Evolutionary conservation across 2,329 filamentous ascomycete species (phyloP).

Genomic region (Aurifilum marmelostoma): DNA sequence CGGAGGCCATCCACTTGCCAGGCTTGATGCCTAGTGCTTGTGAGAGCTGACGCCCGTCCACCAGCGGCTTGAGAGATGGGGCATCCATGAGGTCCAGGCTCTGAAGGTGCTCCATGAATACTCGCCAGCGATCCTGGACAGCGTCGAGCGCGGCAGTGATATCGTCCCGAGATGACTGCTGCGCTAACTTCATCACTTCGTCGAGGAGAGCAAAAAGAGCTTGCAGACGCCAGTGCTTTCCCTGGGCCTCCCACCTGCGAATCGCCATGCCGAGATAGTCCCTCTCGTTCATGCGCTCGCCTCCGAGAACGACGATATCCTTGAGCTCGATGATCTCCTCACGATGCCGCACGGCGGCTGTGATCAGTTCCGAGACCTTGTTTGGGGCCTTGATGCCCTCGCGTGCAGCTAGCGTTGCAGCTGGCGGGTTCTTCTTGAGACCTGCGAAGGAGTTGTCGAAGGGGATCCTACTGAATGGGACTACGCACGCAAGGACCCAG

Average conservation of each 20-base stretch:
- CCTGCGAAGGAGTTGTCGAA: slow-evolving; percentile 49
- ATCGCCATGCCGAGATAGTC: slow-evolving; percentile 76
- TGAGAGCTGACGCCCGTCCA: slow-evolving; percentile 77
- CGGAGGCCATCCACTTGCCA: slow-evolving; percentile 82
- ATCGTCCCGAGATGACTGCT: slow-evolving; percentile 20
- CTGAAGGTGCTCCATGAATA: slow-evolving; percentile 58
- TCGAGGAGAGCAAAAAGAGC: slow-evolving; percentile 69
- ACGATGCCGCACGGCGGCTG: slow-evolving; percentile 65
- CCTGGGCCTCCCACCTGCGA: slow-evolving; percentile 66
- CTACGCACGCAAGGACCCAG: slow-evolving; percentile 76
- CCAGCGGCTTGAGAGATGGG: slow-evolving; percentile 61
- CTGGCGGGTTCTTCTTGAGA: slow-evolving; percentile 47
- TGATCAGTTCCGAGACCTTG: slow-evolving; percentile 70
- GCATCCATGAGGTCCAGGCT: slow-evolving; percentile 61
- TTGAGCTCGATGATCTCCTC: slow-evolving; percentile 67
- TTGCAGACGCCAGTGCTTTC: slow-evolving; percentile 71
- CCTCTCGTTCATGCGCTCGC: slow-evolving; percentile 53
- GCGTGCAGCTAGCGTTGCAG: slow-evolving; percentile 66
- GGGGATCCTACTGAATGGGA: slow-evolving; percentile 67
- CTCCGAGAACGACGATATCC: slow-evolving; percentile 51
- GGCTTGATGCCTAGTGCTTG: slow-evolving; percentile 70
- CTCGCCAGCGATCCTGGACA: slow-evolving; percentile 55
- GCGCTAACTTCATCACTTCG: slow-evolving; percentile 54
- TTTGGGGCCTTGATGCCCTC: slow-evolving; percentile 83
- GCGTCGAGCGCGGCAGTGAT: slow-evolving; percentile 45